phyloP scores from a whole-genome alignment of 257 asterid genomes.

The Hygrophila difformis region DNA sequence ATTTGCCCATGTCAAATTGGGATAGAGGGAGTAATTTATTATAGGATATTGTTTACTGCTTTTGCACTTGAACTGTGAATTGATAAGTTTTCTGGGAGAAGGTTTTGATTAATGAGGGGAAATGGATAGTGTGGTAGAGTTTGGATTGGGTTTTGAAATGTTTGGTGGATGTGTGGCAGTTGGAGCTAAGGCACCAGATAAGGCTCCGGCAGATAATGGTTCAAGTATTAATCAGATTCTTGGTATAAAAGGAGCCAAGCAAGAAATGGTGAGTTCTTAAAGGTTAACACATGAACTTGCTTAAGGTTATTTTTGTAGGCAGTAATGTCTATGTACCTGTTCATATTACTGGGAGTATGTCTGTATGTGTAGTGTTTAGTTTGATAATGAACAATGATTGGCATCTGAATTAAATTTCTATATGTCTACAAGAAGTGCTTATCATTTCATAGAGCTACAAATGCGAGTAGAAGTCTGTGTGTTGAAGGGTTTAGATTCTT shows the following conservation, averaged over 20 bases:
- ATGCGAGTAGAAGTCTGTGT: too few species aligned
- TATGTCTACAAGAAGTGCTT: too few species aligned
- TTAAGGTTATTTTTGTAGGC: too few species aligned
- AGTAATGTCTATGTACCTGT: not conserved
- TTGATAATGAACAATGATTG: not conserved
- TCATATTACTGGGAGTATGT: not conserved
- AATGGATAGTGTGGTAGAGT: not conserved
- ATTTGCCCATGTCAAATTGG: too few species aligned
- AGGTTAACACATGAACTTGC: not conserved
- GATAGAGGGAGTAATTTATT: too few species aligned
- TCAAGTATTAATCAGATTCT: slow-evolving; percentile 58
- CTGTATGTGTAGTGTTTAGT: not conserved
- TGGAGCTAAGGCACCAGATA: slow-evolving; percentile 45
- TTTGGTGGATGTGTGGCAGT: slow-evolving; percentile 29
- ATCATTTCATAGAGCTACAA: too few species aligned
- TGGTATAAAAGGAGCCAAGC: slow-evolving; percentile 61
- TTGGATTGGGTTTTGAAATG: slow-evolving; percentile 5
- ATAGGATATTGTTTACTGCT: too few species aligned
- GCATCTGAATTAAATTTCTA: not conserved
- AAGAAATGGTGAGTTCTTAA: slow-evolving; percentile 53
- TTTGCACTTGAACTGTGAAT: too few species aligned
- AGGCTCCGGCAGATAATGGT: slow-evolving; percentile 34
- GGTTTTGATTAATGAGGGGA: not conserved
- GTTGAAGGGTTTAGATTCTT: too few species aligned
- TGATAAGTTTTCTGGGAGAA: not conserved